phyloP scores from a whole-genome alignment of 106 monocot genomes.

The Dendrobium nobile region DNA sequence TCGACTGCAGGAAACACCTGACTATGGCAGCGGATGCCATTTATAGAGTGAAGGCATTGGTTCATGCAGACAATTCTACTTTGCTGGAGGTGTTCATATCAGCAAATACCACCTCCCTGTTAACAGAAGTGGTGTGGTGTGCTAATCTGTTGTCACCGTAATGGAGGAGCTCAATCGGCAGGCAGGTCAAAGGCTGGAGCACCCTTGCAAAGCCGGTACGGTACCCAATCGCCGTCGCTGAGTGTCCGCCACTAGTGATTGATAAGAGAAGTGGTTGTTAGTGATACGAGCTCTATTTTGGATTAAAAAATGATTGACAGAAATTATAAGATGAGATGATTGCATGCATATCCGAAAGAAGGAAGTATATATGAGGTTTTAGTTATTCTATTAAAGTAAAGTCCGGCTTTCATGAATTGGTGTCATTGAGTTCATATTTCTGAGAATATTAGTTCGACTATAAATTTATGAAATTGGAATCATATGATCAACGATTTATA shows the following conservation, averaged over 20 bases:
- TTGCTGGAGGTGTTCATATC: no score
- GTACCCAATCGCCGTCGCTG: constrained; percentile 17
- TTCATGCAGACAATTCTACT: no score
- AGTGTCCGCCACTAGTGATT: constrained; percentile 8
- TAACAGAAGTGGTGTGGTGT: constrained; percentile 33
- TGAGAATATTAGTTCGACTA: no score
- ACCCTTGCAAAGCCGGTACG: constrained; percentile 2
- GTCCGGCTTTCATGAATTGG: no score
- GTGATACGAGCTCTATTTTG: background rate
- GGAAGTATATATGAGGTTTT: background rate
- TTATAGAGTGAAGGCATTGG: no score
- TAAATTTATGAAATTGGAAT: no score
- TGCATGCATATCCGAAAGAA: background rate
- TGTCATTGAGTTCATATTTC: no score
- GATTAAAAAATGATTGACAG: no score
- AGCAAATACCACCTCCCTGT: constrained; percentile 35
- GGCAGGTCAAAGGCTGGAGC: constrained; percentile 20
- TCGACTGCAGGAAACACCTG: constrained; percentile 8
- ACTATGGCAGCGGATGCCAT: no score
- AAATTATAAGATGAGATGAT: background rate
- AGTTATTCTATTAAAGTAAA: no score
- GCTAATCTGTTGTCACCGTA: constrained; percentile 7
- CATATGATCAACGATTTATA: no score
- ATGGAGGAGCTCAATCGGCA: constrained; percentile 45
- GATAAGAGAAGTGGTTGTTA: background rate